phyloP scores from a whole-genome alignment of 257 asterid genomes.

The Fraxinus anomala region DNA sequence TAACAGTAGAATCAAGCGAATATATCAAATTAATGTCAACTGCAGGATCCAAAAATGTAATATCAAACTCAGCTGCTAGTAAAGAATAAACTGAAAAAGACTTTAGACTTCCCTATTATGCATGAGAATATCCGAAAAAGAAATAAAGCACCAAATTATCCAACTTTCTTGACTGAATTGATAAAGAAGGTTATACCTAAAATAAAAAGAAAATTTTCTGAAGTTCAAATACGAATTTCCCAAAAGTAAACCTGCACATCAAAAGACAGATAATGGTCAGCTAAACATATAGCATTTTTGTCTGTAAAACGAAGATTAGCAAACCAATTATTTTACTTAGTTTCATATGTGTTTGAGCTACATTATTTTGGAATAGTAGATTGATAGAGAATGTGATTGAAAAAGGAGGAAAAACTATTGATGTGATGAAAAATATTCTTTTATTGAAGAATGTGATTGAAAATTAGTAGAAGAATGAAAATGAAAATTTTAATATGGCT shows the following conservation, averaged over 20 bases:
- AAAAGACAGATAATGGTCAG: constrained; percentile 15
- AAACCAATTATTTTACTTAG: background rate
- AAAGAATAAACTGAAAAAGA: constrained; percentile 33
- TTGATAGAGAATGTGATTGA: no score
- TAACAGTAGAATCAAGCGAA: background rate
- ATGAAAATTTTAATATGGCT: no score
- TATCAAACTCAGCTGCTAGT: constrained; percentile 32
- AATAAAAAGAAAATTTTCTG: constrained; percentile 26
- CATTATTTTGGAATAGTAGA: no score
- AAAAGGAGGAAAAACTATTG: no score
- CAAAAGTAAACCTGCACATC: constrained; percentile 39
- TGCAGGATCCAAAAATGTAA: constrained; percentile 14
- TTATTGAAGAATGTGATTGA: no score
- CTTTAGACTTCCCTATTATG: constrained; percentile 26
- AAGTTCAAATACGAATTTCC: constrained; percentile 31
- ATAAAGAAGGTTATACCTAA: constrained; percentile 16
- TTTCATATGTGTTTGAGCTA: background rate
- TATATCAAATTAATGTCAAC: background rate
- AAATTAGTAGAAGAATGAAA: no score
- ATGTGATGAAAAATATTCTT: no score
- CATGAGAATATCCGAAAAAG: constrained; percentile 36
- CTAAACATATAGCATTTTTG: background rate
- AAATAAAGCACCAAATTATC: constrained; percentile 35
- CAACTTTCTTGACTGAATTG: constrained; percentile 30
- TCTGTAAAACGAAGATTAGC: background rate